phyloP scores from a whole-genome alignment of 1,284 basidiomycete genomes.

The Trichosporon sp. region DNA sequence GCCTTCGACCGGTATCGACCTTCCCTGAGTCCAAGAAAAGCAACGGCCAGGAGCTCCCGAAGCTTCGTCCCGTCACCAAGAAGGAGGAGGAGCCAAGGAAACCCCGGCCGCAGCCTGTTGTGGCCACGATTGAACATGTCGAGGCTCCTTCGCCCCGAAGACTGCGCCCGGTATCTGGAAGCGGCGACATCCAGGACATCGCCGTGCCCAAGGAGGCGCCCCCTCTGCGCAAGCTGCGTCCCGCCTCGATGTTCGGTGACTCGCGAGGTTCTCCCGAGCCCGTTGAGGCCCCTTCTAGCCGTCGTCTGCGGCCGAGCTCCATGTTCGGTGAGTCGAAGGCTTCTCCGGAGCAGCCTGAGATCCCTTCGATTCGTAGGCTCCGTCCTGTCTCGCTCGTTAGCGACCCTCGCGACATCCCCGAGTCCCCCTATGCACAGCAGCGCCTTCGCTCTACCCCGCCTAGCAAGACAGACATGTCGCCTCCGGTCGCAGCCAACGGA shows the following conservation, averaged over 20 bases:
- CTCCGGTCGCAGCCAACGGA: not conserved
- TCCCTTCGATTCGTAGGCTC: slow-evolving; percentile 5
- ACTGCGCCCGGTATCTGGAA: not conserved
- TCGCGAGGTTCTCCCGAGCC: not conserved
- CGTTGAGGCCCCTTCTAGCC: not conserved
- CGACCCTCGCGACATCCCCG: slow-evolving; percentile 10
- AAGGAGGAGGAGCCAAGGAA: not conserved
- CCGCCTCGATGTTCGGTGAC: slow-evolving; percentile 20
- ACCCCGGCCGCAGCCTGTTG: not conserved
- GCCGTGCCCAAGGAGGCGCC: not conserved
- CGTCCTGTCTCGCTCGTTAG: slow-evolving; percentile 9
- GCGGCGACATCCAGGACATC: not conserved
- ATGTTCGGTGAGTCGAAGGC: not conserved
- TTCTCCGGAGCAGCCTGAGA: not conserved
- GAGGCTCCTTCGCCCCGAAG: slow-evolving; percentile 2
- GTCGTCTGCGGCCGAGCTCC: not conserved
- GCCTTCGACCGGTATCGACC: not conserved
- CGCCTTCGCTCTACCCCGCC: not conserved
- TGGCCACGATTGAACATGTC: slow-evolving; percentile 5
- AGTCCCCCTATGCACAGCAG: not conserved
- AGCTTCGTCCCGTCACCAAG: not conserved
- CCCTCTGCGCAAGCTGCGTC: slow-evolving; percentile 13
- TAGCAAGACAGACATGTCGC: not conserved
- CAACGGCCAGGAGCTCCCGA: not conserved
- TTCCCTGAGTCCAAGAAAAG: not conserved